Evolutionary conservation across 768 basidiomycete species (phyloP), one percentile per base, ranked within the genome.

Genomic region (Lepiota brunneoincarnata): DNA sequence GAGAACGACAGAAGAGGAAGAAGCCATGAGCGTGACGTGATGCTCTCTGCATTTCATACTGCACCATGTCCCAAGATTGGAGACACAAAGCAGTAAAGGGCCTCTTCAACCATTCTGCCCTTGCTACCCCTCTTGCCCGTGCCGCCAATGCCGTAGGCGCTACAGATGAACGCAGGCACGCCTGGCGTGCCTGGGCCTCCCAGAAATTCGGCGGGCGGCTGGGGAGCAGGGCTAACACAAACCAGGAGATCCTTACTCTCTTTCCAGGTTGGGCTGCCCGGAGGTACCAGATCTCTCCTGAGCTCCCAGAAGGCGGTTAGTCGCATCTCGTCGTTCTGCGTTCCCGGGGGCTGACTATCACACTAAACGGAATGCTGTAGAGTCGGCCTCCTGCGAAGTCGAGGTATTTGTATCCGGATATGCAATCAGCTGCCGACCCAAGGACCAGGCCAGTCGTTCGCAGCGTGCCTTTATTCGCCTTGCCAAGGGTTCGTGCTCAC

Each of bases 211-310:
- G 28, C 6, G 35, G 21, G n/a, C n/a, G 45, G 11, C 40, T 21
- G 54, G 34, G 37, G 9, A 12, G 39, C 24, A 21, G n/a, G 12
- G 24, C 14, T 2, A 45, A 14, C 17, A 17, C 36, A 12, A n/a
- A n/a, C 21, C 24, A 28, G 11, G 84, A 87, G 59, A 73, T 73
- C 37, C 62, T 88, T 2, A 72, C 76, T 15, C 63, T 91, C 20
- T 92, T 93, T 69, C 91, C 91, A 4, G 89, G 91, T 2, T 93
- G 90, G 89, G 91, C 90, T 2, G 77, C 79, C 5, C 73, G 81
- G 48, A 69, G 79, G 24, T 83, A 80, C 62, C 43, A 45, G 31
- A 31, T 31, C 31, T 31, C 31, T 9, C 31, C 31, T 31, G 31
- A 31, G 31, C 31, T 31, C 31, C 31, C 31, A 6, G 31, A 31